A percentile compares a stretch with the other conserved stretches of the same genome.
phyloP scores from a whole-genome alignment of 805 yeast species.

The Deakozyma indianensis region DNA sequence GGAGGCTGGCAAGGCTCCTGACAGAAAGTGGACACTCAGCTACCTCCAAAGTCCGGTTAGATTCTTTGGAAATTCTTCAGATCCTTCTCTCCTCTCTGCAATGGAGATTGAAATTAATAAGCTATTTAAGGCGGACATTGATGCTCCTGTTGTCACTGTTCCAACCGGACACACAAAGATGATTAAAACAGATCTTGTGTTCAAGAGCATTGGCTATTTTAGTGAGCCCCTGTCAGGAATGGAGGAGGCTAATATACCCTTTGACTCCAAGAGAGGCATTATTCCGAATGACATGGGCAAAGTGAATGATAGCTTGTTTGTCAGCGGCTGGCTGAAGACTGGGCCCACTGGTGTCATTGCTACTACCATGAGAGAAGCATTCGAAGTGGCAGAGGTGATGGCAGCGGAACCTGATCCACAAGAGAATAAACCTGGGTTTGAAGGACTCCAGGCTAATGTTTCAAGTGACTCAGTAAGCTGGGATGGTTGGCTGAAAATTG shows the following conservation, averaged over 20 bases:
- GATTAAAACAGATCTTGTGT: constrained; percentile 44
- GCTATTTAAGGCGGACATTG: constrained; percentile 26
- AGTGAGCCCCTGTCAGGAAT: constrained; percentile 53
- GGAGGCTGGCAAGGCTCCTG: constrained; percentile 14
- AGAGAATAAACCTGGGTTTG: constrained; percentile 20
- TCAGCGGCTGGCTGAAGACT: constrained; percentile 81
- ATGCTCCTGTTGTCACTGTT: constrained; percentile 21
- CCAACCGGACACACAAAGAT: constrained; percentile 24
- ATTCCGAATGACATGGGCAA: constrained; percentile 34
- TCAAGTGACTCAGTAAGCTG: constrained; percentile 31
- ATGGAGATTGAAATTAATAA: constrained; percentile 37
- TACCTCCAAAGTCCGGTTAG: constrained; percentile 55
- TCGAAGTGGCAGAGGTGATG: constrained; percentile 54
- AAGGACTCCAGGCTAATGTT: constrained; percentile 15
- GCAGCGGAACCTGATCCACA: constrained; percentile 32
- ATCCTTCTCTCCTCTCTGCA: constrained; percentile 27
- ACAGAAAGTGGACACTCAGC: constrained; percentile 49
- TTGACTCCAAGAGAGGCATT: constrained; percentile 30
- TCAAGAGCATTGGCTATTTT: constrained; percentile 72
- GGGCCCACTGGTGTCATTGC: constrained; percentile 89
- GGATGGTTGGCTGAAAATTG: constrained; percentile 53
- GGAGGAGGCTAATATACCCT: constrained; percentile 33
- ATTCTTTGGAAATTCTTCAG: constrained; percentile 23
- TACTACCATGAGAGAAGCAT: constrained; percentile 74
- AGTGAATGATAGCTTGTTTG: constrained; percentile 40